phyloP scores from a whole-genome alignment of 306 rosid genomes.

The Senna siamea region DNA sequence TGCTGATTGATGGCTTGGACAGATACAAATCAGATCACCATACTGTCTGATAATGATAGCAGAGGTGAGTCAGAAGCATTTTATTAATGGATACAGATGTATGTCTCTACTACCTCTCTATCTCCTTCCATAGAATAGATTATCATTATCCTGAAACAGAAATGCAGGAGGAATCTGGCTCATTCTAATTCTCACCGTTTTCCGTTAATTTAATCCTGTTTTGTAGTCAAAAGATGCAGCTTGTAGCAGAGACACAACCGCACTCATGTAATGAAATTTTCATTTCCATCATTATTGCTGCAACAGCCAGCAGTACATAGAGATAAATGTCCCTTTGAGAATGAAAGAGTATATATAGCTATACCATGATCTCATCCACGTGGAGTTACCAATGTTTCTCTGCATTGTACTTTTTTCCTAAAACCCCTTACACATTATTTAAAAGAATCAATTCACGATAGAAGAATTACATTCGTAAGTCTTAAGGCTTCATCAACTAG shows the following conservation, averaged over 20 bases:
- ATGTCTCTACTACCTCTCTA: neutral
- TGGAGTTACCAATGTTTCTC: constrained; percentile 16
- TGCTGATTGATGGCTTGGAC: constrained; percentile 10
- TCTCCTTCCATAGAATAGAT: too few relatives aligned
- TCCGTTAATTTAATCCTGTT: too few relatives aligned
- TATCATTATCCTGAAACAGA: neutral
- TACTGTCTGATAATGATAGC: neutral
- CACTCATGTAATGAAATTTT: too few relatives aligned
- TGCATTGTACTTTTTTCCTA: neutral
- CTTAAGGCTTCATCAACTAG: neutral
- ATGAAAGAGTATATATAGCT: neutral
- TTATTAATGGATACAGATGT: too few relatives aligned
- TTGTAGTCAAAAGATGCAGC: too few relatives aligned
- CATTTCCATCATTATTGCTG: neutral
- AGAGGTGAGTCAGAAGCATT: too few relatives aligned
- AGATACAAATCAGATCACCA: neutral
- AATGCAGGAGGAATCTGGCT: neutral
- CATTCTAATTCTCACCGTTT: neutral
- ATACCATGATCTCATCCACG: neutral
- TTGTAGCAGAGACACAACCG: too few relatives aligned
- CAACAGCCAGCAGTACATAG: constrained; percentile 11
- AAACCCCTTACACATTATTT: too few relatives aligned
- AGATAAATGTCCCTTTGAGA: constrained; percentile 20
- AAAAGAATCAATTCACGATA: too few relatives aligned
- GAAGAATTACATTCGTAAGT: too few relatives aligned